Evolutionary conservation across 1,284 basidiomycete species (phyloP).

Genomic region (Schizopora paradoxa): DNA sequence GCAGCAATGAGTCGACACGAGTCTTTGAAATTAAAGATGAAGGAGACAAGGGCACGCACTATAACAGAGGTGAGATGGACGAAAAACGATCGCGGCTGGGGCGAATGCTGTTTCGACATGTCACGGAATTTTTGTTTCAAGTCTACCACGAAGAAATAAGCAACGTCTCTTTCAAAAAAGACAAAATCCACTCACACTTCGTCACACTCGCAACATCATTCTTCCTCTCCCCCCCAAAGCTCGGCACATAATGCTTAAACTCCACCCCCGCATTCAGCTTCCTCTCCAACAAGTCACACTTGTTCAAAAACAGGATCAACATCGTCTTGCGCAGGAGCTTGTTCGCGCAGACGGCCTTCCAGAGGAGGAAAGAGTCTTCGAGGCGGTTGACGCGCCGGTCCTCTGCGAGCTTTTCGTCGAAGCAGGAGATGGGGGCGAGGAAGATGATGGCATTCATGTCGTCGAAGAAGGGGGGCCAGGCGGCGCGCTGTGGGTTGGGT

Average conservation of each 20-base stretch:
- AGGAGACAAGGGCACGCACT: constrained; percentile 36
- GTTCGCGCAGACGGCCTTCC: constrained; percentile 73
- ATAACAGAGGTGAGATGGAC: constrained; percentile 71
- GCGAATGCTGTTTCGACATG: constrained; percentile 73
- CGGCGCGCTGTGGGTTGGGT: constrained; percentile 33
- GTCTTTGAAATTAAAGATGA: neutral
- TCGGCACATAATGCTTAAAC: constrained; percentile 64
- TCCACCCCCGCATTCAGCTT: constrained; percentile 60
- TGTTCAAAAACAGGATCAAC: constrained; percentile 74
- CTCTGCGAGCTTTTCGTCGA: constrained; percentile 40
- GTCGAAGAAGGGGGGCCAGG: constrained; percentile 74
- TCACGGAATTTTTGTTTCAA: constrained; percentile 71
- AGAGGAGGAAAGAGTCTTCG: constrained; percentile 74
- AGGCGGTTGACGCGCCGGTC: constrained; percentile 33
- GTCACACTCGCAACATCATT: constrained; percentile 69
- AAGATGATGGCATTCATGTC: constrained; percentile 39
- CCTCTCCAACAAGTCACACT: constrained; percentile 66
- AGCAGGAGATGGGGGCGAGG: constrained; percentile 30
- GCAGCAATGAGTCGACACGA: constrained; percentile 9
- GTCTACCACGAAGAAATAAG: constrained; percentile 37
- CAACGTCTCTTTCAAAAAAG: neutral
- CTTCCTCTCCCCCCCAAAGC: constrained; percentile 59
- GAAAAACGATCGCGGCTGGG: constrained; percentile 62
- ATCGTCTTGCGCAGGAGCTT: constrained; percentile 68
- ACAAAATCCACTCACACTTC: constrained; percentile 45